Percentiles rank a stretch among this genome's conserved stretches.
phyloP scores from a whole-genome alignment of 352 stramenopile species.

The Globisporangium echinulatum region DNA sequence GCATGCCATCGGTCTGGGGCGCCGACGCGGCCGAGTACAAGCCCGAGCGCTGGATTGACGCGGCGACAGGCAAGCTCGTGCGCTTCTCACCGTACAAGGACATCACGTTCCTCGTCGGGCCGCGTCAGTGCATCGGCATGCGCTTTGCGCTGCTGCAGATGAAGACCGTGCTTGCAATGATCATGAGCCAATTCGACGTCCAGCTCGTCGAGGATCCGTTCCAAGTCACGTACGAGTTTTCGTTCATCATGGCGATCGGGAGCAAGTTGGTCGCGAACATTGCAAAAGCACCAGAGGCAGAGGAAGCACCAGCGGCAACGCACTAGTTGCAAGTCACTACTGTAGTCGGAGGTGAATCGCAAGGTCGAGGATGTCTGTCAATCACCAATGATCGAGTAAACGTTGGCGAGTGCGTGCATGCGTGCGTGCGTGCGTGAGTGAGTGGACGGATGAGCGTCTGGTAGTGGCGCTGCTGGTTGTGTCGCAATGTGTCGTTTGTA shows the following conservation, averaged over 20 bases:
- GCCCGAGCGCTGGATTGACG: conserved; percentile 41
- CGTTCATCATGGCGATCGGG: conserved; percentile 2
- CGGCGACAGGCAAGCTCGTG: background rate
- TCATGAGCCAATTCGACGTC: conserved; percentile 39
- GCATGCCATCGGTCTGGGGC: conserved; percentile 40
- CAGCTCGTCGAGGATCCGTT: conserved; percentile 28
- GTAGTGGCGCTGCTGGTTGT: too few relatives aligned
- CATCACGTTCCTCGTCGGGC: conserved; percentile 14
- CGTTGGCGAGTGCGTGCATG: too few relatives aligned
- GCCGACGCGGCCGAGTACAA: conserved; percentile 33
- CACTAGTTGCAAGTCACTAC: background rate
- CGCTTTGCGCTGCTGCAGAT: conserved; percentile 38
- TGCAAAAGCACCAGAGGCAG: background rate
- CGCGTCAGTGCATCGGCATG: conserved; percentile 8
- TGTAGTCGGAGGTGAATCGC: too few relatives aligned
- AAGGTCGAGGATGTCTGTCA: too few relatives aligned
- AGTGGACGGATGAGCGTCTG: too few relatives aligned
- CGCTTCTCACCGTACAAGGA: background rate
- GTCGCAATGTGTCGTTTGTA: too few relatives aligned
- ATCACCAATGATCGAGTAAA: too few relatives aligned
- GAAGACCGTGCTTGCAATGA: conserved; percentile 30
- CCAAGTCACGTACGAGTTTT: conserved; percentile 23
- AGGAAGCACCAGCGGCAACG: background rate
- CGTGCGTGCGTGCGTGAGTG: too few relatives aligned
- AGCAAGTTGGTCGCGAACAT: conserved; percentile 1